Base-by-base conservation (phyloP, 495 filamentous ascomycete species). In the Cenococcum geophilum region DNA sequence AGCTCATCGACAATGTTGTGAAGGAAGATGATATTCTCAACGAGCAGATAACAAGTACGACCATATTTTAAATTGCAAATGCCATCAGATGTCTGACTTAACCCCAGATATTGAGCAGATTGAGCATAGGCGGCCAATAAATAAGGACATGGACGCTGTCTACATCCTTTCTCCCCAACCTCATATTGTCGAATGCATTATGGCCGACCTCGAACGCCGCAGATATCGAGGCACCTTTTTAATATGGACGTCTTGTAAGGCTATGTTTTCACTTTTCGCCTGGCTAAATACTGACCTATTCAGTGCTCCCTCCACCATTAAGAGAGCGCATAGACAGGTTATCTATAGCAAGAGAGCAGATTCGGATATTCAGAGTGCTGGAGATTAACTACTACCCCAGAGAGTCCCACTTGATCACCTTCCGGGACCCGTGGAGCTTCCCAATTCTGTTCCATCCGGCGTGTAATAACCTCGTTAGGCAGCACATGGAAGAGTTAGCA, bases 1-100 rank as follows among this genome's bases (percentile, higher is more conserved):
- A 85, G 70, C 77, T 98, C 64, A 80, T 97, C 64, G 86, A 93
- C 72, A 90, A 87, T 79, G 88, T 89, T 23, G 83, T 91, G 68
- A 91, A 89, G 64, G 88, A 96, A 75, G 91, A 97, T 80, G 89
- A 96, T 72, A 92, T 98, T 58, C 86, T 98, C 72, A 92, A 93
- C 71, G 80, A 91, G 73, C 95, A 95, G 71, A 88, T 98, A 71
- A 91, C 92, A 58, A 95, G 92, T 97, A 82, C 55, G 74, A 20
- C 23, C 0, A 6, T 32, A 16, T 23, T 1, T 9, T 25, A 8
- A 9, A 11, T 23, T 32, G 25, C 22, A 32, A 60, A 49, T 59
- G 43, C 63, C 64, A 72, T 50, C 73, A 64, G 59, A 42, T 55
- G 23, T 11, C 43, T 16, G 49, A 52, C 49, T 10, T 2, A 16